Percentiles rank a stretch among this genome's conserved stretches.
These are phyloP conservation scores for Solanum clarkiae DNA, from an alignment of 257 asterid genomes.

Conservation along the genomic window DNA sequence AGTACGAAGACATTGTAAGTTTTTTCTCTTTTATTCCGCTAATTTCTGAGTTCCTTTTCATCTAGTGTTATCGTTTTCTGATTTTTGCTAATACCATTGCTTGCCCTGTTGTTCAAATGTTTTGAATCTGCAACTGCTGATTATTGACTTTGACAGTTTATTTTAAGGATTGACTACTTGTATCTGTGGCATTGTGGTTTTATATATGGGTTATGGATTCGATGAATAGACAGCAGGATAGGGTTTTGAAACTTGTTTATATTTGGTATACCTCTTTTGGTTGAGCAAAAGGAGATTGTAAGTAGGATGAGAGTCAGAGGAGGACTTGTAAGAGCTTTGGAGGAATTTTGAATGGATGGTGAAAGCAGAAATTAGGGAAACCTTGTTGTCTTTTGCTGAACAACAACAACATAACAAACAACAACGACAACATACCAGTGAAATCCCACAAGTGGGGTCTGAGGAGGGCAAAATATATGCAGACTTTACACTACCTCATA, in stretches of 20 bases:
- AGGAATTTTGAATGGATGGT: background rate
- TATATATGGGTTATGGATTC: background rate
- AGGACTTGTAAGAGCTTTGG: background rate
- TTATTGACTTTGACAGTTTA: background rate
- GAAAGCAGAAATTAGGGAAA: background rate
- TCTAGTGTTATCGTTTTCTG: background rate
- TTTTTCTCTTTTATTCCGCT: background rate
- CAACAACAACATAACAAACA: too few relatives aligned
- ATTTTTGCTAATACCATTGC: background rate
- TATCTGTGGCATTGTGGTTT: background rate
- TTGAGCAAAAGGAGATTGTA: background rate
- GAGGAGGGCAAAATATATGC: too few relatives aligned
- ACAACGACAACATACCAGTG: too few relatives aligned
- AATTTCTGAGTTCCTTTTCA: background rate
- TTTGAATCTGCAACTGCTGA: background rate
- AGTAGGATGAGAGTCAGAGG: background rate
- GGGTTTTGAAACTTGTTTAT: background rate
- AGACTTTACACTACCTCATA: too few relatives aligned
- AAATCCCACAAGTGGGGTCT: too few relatives aligned
- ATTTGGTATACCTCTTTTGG: background rate
- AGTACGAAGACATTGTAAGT: constrained; percentile 25
- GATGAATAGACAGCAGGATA: background rate
- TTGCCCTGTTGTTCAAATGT: background rate
- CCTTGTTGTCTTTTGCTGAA: background rate
- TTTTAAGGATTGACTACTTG: background rate